Conservation (phyloP, 371 early-diverging fungal species). For the Blakeslea trispora region DNA sequence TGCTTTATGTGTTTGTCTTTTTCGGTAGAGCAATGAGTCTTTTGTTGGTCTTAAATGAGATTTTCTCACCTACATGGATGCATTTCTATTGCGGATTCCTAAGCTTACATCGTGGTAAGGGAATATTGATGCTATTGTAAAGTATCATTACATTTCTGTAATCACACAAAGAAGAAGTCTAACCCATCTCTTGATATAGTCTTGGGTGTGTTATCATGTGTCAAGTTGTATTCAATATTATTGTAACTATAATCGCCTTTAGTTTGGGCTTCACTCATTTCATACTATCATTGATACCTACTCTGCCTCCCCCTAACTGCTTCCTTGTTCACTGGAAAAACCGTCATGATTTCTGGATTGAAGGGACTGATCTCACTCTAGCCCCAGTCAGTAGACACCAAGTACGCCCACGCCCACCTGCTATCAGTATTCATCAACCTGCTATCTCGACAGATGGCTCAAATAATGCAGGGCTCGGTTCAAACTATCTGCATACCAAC, state of each 20-base stretch:
- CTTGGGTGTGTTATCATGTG: conserved; percentile 43
- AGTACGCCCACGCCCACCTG: neutral
- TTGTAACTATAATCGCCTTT: conserved; percentile 38
- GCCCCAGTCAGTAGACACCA: neutral
- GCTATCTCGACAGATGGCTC: no score
- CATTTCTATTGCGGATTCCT: conserved; percentile 43
- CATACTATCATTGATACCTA: conserved; percentile 34
- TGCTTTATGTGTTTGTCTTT: neutral
- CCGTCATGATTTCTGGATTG: conserved; percentile 41
- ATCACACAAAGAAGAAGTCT: neutral
- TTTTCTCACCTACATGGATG: conserved; percentile 24
- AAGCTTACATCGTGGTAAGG: conserved; percentile 36
- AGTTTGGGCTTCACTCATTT: conserved; percentile 36
- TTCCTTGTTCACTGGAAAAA: conserved; percentile 40
- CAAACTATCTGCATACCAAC: neutral
- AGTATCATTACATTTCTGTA: conserved; percentile 1
- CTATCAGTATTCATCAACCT: no score
- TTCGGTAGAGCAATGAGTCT: conserved; percentile 25
- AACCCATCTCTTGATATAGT: conserved; percentile 19
- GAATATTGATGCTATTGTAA: conserved; percentile 41
- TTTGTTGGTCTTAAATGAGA: conserved; percentile 33
- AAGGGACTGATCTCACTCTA: conserved; percentile 21
- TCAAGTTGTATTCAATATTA: conserved; percentile 36
- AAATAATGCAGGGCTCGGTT: no score
- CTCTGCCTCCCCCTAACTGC: conserved; percentile 32